A percentile compares a stretch with the other conserved stretches of the same genome.
Conservation (phyloP, 2,329 filamentous ascomycete species). For the Chrysoporthe puriensis region DNA sequence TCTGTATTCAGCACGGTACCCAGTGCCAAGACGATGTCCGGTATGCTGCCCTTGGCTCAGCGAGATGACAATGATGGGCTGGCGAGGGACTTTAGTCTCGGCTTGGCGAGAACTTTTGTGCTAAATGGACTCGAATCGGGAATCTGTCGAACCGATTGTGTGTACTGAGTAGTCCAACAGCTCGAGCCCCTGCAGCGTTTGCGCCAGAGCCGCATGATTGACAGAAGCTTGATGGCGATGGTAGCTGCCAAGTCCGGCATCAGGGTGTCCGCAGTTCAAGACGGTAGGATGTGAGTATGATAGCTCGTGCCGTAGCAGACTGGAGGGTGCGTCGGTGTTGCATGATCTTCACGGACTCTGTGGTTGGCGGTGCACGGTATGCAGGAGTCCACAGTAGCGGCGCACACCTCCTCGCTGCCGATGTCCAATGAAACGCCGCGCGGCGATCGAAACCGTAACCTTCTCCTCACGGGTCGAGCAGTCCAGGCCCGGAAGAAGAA, state of each 20-base stretch:
- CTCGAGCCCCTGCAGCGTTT: not conserved
- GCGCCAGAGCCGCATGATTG: constrained; percentile 6
- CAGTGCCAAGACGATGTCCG: not conserved
- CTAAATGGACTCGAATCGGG: not conserved
- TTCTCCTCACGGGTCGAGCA: constrained; percentile 9
- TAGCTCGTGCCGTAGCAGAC: not conserved
- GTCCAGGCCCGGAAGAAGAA: constrained; percentile 10
- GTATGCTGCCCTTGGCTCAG: constrained; percentile 5
- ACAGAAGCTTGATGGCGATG: constrained; percentile 8
- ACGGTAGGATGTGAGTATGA: not conserved
- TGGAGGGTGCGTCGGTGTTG: constrained; percentile 5
- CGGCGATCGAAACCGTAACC: constrained; percentile 12
- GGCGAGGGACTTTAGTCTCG: constrained; percentile 18
- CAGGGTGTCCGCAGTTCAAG: not conserved
- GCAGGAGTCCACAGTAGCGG: constrained; percentile 26
- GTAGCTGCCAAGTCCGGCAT: not conserved
- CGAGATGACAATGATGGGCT: constrained; percentile 18
- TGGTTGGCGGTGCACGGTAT: constrained; percentile 24
- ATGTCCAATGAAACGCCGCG: constrained; percentile 24
- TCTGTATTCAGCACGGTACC: constrained; percentile 5
- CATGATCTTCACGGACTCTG: constrained; percentile 9
- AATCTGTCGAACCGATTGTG: constrained; percentile 1
- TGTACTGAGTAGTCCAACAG: not conserved
- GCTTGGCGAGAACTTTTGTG: constrained; percentile 11
- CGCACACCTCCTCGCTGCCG: constrained; percentile 11